These are phyloP conservation scores for Penicillium polonicum DNA, from an alignment of 2,329 filamentous ascomycete genomes.

Conservation along the genomic window DNA sequence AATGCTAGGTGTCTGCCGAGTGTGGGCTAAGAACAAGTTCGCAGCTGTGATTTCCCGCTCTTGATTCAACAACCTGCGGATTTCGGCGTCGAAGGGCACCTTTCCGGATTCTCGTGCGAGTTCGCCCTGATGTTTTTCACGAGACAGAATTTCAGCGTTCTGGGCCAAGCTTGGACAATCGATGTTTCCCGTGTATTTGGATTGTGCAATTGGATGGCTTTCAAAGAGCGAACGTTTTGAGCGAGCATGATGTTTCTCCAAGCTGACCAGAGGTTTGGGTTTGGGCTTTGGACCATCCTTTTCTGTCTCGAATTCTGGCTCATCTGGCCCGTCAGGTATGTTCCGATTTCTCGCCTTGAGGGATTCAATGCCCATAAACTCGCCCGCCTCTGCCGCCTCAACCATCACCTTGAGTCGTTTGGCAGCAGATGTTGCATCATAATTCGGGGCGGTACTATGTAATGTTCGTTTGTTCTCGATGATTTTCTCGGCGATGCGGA, in stretches of 20 bases:
- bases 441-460: conserved; percentile 43
- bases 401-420: conserved; percentile 42
- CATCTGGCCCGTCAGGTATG: conserved; percentile 3
- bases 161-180: not conserved
- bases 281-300: not conserved
- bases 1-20: conserved; percentile 10
- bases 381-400: conserved; percentile 45
- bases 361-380: conserved; percentile 42
- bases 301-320: not conserved
- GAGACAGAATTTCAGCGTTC: conserved; percentile 13
- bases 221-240: not conserved
- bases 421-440: conserved; percentile 41
- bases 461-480: conserved; percentile 46
- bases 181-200: not conserved
- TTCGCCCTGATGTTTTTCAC: conserved; percentile 12
- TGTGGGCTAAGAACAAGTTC: conserved; percentile 33
- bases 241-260: conserved; percentile 4
- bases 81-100: conserved; percentile 19
- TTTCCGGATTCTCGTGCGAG: not conserved
- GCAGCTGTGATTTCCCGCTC: conserved; percentile 37
- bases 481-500: conserved; percentile 43
- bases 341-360: conserved; percentile 30
- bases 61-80: conserved; percentile 29
- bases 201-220: not conserved
- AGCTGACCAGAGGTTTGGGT: conserved; percentile 3